These are phyloP conservation scores for Myriosclerotinia scirpicola DNA, from an alignment of 2,329 filamentous ascomycete species.

Conservation along the genomic window DNA sequence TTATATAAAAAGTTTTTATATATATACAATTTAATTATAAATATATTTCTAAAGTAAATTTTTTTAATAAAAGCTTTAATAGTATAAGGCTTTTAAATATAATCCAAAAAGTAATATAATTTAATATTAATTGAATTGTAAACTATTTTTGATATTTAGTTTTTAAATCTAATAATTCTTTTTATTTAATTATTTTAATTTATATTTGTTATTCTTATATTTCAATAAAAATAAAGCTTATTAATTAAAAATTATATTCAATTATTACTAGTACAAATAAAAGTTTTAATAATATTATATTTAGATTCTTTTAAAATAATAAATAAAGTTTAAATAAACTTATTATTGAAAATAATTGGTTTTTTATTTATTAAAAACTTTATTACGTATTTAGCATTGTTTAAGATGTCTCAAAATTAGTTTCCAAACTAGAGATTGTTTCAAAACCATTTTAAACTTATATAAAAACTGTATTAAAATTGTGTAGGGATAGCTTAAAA, in stretches of 20 bases:
- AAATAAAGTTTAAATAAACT: conserved; percentile 5
- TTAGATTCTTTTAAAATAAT: background rate
- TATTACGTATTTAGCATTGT: too few relatives aligned
- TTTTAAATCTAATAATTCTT: background rate
- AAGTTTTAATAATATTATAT: conserved; percentile 6
- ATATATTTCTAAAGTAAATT: background rate
- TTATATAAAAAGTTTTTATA: background rate
- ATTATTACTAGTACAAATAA: background rate
- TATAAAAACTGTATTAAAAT: too few relatives aligned
- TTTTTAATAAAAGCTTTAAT: background rate
- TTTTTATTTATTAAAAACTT: background rate
- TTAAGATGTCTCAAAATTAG: too few relatives aligned
- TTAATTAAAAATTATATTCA: background rate
- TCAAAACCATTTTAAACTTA: too few relatives aligned
- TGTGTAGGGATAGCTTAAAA: too few relatives aligned
- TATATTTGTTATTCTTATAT: background rate
- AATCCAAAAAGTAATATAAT: background rate
- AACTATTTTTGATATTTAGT: background rate
- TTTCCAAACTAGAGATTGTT: too few relatives aligned
- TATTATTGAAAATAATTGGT: background rate
- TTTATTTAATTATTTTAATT: background rate
- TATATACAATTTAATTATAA: background rate
- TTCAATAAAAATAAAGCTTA: background rate
- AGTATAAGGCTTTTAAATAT: background rate
- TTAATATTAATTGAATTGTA: background rate